Evolutionary conservation across 192 early-diverging fungal species (phyloP).

Genomic region (Coemansia reversa): DNA sequence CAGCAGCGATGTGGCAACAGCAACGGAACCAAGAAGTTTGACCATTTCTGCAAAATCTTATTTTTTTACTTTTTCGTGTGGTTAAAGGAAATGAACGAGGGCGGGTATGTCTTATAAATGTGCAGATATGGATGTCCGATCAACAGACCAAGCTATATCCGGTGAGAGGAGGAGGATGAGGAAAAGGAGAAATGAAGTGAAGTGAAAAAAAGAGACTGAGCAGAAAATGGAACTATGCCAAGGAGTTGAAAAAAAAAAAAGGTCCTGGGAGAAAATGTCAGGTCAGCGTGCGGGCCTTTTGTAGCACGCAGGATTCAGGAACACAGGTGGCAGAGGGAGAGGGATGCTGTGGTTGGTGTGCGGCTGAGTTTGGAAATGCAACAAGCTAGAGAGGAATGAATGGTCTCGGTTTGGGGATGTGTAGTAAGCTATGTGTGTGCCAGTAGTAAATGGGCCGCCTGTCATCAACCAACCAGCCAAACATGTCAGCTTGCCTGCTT

Average conservation of each 20-base stretch:
- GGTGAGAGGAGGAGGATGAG: conserved; percentile 9
- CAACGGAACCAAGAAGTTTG: conserved; percentile 8
- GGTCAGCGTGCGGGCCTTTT: neutral
- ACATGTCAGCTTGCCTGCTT: neutral
- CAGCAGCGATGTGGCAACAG: conserved; percentile 6
- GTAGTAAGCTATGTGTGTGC: conserved; percentile 2
- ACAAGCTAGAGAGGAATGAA: neutral
- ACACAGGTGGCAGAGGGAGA: neutral
- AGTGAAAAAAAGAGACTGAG: neutral
- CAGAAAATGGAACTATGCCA: conserved; percentile 3
- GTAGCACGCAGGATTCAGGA: neutral
- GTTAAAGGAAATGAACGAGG: neutral
- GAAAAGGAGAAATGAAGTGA: neutral
- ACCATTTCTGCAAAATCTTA: conserved; percentile 8
- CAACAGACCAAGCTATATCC: conserved; percentile 25
- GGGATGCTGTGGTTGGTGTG: neutral
- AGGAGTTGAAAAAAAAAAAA: conserved; percentile 7
- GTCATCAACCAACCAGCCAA: neutral
- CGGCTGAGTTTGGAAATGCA: neutral
- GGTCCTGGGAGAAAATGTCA: too few species aligned
- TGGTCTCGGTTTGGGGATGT: conserved; percentile 7
- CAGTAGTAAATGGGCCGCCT: conserved; percentile 1
- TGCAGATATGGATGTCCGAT: conserved; percentile 11
- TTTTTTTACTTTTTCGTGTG: conserved; percentile 3
- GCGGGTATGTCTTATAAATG: neutral